Percentiles rank a stretch among this genome's conserved stretches.
These are phyloP conservation scores for Aspergillus incahuasiensis DNA, from an alignment of 495 filamentous ascomycete genomes.

Conservation along the genomic window DNA sequence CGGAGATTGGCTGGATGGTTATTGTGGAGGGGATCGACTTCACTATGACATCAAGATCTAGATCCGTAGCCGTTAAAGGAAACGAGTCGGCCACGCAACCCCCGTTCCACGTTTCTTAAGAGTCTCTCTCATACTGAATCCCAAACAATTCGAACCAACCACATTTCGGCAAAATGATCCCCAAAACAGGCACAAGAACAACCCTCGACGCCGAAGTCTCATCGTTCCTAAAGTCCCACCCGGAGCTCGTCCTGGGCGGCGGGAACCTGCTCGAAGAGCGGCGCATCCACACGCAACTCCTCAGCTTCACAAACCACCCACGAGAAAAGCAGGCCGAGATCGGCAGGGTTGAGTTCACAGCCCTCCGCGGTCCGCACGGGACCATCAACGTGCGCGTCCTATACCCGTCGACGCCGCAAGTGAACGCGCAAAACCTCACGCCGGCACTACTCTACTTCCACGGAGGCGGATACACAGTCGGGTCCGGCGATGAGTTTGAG, in stretches of 20 bases:
- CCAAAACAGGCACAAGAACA: background rate
- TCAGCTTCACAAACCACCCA: conserved; percentile 17
- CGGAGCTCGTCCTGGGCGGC: background rate
- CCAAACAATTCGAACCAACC: no score
- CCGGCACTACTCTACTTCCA: conserved; percentile 29
- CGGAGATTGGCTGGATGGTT: background rate
- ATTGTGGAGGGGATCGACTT: background rate
- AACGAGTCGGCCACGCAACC: no score
- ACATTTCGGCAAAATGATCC: background rate
- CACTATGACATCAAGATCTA: no score
- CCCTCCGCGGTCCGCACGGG: conserved; percentile 32
- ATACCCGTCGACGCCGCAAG: conserved; percentile 17
- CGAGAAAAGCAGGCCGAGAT: conserved; percentile 18
- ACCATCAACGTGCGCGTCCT: conserved; percentile 28
- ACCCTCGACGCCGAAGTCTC: conserved; percentile 9
- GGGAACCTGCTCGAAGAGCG: conserved; percentile 26
- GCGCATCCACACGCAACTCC: conserved; percentile 25
- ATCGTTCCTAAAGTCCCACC: background rate
- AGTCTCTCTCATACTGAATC: no score
- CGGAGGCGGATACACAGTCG: conserved; percentile 34
- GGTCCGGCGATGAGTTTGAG: conserved; percentile 36
- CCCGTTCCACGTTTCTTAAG: no score
- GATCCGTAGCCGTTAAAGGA: no score
- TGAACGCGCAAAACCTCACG: background rate
- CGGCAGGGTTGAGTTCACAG: conserved; percentile 27